Conservation (phyloP, 2,329 filamentous ascomycete species). For the Aaosphaeria arxii region DNA sequence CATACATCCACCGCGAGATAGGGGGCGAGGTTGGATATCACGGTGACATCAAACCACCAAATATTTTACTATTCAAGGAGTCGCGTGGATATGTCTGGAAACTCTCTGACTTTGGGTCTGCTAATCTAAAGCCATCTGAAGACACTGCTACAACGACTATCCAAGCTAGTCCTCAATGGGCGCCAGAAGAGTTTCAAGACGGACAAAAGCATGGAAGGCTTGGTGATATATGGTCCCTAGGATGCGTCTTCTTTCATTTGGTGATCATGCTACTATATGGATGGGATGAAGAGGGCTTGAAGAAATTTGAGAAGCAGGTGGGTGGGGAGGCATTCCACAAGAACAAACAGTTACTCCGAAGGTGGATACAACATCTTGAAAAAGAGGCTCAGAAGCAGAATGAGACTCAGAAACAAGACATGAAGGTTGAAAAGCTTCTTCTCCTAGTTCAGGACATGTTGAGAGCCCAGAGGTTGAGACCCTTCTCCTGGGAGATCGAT, state of each 20-base stretch:
- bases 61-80: not conserved
- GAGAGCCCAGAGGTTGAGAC: not conserved
- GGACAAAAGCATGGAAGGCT: not conserved
- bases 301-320: not conserved
- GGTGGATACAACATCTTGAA: not conserved
- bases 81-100: not conserved
- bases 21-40: constrained; percentile 1
- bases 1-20: constrained; percentile 1
- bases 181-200: not conserved
- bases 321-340: not conserved
- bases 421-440: not conserved
- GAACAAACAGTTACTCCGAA: not conserved
- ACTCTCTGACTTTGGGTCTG: constrained; percentile 2
- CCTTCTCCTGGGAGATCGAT: not conserved
- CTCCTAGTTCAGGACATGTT: not conserved
- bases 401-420: not conserved
- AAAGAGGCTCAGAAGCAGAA: not conserved
- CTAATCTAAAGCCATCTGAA: constrained; percentile 1
- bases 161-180: not conserved
- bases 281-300: not conserved
- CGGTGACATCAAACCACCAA: constrained; percentile 1
- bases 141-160: not conserved
- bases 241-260: not conserved
- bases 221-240: constrained; percentile 1
- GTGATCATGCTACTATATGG: not conserved